A percentile compares a stretch with the other conserved stretches of the same genome.
Conservation (phyloP, 2,329 filamentous ascomycete species). For the Fusarium sp. region DNA sequence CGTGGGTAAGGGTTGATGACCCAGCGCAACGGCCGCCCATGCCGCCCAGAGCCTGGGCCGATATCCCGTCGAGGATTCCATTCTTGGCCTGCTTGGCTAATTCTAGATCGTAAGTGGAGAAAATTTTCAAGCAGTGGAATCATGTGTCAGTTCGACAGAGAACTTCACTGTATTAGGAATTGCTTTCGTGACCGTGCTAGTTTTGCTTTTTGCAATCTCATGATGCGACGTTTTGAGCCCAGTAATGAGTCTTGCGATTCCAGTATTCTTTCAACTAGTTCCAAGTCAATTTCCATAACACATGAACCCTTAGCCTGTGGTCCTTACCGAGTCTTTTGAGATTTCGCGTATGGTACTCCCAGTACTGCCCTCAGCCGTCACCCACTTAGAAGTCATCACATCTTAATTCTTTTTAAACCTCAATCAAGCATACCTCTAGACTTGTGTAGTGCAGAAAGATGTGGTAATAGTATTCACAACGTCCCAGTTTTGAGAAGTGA, state of each 20-base stretch:
- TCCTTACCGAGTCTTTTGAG: conserved; percentile 1
- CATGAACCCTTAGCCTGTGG: neutral
- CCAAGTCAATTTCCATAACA: no score
- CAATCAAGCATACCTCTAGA: neutral
- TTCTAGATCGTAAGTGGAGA: conserved; percentile 1
- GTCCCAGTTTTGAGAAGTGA: neutral
- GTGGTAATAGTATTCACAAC: neutral
- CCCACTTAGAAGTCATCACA: neutral
- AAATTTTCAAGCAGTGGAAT: neutral
- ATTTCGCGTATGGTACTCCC: neutral
- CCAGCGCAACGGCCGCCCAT: conserved; percentile 16
- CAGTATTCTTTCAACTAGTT: neutral
- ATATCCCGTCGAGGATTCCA: conserved; percentile 23
- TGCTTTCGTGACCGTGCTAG: neutral
- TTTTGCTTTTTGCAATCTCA: conserved; percentile 2
- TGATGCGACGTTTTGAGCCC: neutral
- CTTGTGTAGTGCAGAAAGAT: neutral
- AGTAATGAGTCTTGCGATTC: neutral
- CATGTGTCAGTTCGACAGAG: neutral
- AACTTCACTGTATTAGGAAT: neutral
- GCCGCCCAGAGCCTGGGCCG: conserved; percentile 26
- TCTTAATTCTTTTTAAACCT: neutral
- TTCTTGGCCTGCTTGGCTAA: conserved; percentile 16
- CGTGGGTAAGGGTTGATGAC: conserved; percentile 34
- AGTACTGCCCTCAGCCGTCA: neutral